Conservation (phyloP, 495 filamentous ascomycete genomes). For the Penicillium steckii region DNA sequence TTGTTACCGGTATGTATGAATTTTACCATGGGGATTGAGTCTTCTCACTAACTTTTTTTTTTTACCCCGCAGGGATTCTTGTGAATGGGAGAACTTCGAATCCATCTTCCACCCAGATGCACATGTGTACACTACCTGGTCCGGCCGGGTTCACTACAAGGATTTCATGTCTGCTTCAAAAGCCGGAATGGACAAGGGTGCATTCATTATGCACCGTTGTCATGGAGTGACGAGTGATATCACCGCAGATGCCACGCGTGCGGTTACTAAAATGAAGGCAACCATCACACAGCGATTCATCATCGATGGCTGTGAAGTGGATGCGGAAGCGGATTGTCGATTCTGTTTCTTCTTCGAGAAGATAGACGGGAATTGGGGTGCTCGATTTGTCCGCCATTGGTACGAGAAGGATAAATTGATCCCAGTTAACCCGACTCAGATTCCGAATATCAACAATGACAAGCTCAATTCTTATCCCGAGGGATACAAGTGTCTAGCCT, state of each 20-base stretch:
- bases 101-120: constrained; percentile 59
- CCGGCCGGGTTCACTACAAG: constrained; percentile 48
- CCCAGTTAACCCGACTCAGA: constrained; percentile 50
- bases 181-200: constrained; percentile 57
- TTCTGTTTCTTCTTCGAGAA: constrained; percentile 64
- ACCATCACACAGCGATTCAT: constrained; percentile 66
- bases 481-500: constrained; percentile 58
- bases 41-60: neutral
- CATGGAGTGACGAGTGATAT: constrained; percentile 61
- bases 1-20: constrained; percentile 46
- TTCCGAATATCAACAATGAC: constrained; percentile 47
- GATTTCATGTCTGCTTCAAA: constrained; percentile 61
- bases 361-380: constrained; percentile 49
- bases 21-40: neutral
- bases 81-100: constrained; percentile 65
- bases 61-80: constrained; percentile 55
- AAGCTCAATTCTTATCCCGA: constrained; percentile 49
- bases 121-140: constrained; percentile 65
- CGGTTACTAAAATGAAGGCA: constrained; percentile 70
- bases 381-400: constrained; percentile 60
- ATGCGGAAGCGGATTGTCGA: constrained; percentile 62
- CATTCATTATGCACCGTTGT: constrained; percentile 67
- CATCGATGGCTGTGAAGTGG: constrained; percentile 47
- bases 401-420: constrained; percentile 71
- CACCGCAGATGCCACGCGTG: constrained; percentile 40